Base-by-base conservation (phyloP, 768 basidiomycete species). In the Trametes cubensis region DNA sequence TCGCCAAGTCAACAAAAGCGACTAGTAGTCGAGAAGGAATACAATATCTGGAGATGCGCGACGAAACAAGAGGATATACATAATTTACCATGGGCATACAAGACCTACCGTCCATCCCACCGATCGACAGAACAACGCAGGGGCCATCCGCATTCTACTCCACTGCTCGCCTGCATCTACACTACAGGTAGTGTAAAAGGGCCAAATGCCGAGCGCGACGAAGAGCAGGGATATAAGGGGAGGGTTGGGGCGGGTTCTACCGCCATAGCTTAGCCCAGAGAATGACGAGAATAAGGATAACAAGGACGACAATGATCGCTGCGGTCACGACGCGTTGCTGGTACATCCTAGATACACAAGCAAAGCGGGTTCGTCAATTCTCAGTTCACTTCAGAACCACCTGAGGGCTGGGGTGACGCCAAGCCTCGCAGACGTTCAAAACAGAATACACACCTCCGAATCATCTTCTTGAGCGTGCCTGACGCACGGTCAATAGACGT, bases 381-480 rank as follows among this genome's bases (percentile, higher is more conserved):
- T 7, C 10, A 34, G 41, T 47, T 18, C 46, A 23, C 46, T 25
- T 58, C 57, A 69, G 38, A 72, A 44, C 67, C 68, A 74, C 55
- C 70, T 71, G 60, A 48, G 38, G 62, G 65, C 45, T n/a, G n/a
- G 55, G 41, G 42, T 44, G 58, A 57, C 61, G 65, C 55, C 45
- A 25, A 41, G 63, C 28, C 51, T 59, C 40, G n/a, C 28, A 60
- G 51, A 20, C 55, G 52, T 7, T 60, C n/a, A 6, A 28, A 25
- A 11, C 42, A 23, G 28, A 39, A 15, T 50, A 78, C 88, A 67
- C 74, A 97, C 97, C 93, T 87, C 78, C 89, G 83, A 59, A 98
- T 90, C 96, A 98, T 98, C 76, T 90, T 89, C 80, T 90, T 96
- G 53, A 99, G 77, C 45, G 95, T 98, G 14, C 88, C 88, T 3